phyloP scores from a whole-genome alignment of 345 rosid genomes.

The Erysimum cheiranthoides region DNA sequence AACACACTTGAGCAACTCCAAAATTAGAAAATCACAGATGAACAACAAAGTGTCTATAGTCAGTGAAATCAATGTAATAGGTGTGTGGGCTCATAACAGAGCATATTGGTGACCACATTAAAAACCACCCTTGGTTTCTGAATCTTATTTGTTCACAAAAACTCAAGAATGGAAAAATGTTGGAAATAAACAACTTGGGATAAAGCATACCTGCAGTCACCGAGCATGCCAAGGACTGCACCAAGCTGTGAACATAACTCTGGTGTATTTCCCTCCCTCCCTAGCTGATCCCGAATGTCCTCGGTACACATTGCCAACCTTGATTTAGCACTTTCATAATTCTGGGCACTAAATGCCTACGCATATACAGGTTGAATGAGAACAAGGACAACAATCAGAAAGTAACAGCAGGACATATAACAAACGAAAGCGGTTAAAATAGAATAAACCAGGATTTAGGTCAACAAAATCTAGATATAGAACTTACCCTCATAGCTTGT shows the following conservation, averaged over 20 bases:
- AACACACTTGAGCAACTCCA: neutral
- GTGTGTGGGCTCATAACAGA: neutral
- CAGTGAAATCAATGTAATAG: neutral
- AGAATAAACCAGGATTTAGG: neutral
- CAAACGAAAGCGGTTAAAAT: neutral
- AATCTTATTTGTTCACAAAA: conserved; percentile 10
- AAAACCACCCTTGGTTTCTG: neutral
- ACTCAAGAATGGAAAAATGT: neutral
- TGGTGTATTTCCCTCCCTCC: conserved; percentile 69
- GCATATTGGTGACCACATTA: conserved; percentile 15
- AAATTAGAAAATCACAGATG: neutral
- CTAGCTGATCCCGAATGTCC: conserved; percentile 80
- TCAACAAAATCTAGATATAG: conserved; percentile 9
- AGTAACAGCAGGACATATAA: conserved; percentile 2
- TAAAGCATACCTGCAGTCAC: conserved; percentile 85
- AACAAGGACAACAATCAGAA: conserved; percentile 6
- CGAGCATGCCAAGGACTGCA: conserved; percentile 98
- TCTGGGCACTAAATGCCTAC: conserved; percentile 86
- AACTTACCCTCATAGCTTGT: conserved; percentile 96
- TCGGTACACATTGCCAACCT: conserved; percentile 81
- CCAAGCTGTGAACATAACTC: conserved; percentile 98
- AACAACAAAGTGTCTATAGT: neutral
- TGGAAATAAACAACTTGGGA: neutral
- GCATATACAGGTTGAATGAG: conserved; percentile 32
- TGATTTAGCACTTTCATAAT: conserved; percentile 92